These are phyloP conservation scores for Lecanicillium sp. DNA, from an alignment of 2,329 filamentous ascomycete species.

Conservation along the genomic window DNA sequence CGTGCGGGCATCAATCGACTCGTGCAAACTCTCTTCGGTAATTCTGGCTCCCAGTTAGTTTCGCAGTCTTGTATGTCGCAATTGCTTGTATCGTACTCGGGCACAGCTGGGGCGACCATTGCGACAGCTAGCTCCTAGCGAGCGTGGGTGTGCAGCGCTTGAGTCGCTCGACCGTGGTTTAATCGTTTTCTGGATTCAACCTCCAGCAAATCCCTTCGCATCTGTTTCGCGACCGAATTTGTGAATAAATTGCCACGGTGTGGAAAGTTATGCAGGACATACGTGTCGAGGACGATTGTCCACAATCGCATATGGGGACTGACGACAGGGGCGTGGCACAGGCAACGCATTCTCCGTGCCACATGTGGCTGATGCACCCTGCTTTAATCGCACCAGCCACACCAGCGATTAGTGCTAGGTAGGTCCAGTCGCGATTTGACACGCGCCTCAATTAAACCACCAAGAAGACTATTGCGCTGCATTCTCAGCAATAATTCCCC, in stretches of 20 bases:
- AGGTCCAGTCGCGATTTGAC: no score
- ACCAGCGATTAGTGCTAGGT: no score
- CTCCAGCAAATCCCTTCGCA: no score
- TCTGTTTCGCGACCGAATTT: no score
- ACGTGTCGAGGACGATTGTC: no score
- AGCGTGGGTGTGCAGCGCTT: constrained; percentile 10
- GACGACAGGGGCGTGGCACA: constrained; percentile 9
- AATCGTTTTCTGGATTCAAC: no score
- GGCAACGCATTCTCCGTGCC: constrained; percentile 5
- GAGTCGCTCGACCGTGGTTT: no score
- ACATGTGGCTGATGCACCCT: constrained; percentile 2
- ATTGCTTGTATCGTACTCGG: constrained; percentile 49
- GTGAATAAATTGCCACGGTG: no score
- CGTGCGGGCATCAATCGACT: constrained; percentile 85
- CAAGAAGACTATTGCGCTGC: no score
- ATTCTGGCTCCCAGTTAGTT: constrained; percentile 48
- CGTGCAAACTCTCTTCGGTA: constrained; percentile 85
- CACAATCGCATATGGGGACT: not conserved
- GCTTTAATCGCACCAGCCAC: no score
- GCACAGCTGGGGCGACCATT: constrained; percentile 69
- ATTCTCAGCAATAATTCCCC: not conserved
- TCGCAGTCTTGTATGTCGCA: constrained; percentile 9
- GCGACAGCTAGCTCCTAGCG: constrained; percentile 22
- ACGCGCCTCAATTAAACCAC: no score
- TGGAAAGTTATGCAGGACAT: no score